phyloP scores from a whole-genome alignment of 2,329 filamentous ascomycete species.

The Didymosphaeria variabile region DNA sequence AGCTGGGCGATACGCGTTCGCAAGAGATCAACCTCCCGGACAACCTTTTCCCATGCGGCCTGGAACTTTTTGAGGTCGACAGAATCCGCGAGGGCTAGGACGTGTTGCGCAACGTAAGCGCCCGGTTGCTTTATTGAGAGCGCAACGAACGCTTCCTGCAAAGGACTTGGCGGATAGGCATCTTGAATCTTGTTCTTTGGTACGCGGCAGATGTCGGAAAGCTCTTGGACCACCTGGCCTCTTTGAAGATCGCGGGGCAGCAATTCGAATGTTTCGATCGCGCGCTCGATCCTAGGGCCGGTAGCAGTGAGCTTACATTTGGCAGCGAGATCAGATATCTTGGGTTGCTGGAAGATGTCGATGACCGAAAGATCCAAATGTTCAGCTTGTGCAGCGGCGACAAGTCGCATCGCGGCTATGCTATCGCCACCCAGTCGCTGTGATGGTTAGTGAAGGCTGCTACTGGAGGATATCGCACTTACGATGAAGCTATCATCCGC shows the following conservation, averaged over 20 bases:
- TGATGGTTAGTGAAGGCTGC: slow-evolving; percentile 34
- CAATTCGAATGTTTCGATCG: slow-evolving; percentile 34
- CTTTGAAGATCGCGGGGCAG: slow-evolving; percentile 20
- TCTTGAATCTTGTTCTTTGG: slow-evolving; percentile 45
- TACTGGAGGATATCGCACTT: slow-evolving; percentile 14
- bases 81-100: slow-evolving; percentile 50
- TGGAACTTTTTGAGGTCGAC: slow-evolving; percentile 56
- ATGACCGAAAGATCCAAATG: slow-evolving; percentile 40
- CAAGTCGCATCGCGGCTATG: slow-evolving; percentile 43
- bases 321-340: slow-evolving; percentile 40
- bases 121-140: slow-evolving; percentile 58
- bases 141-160: slow-evolving; percentile 58
- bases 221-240: slow-evolving; percentile 29
- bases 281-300: slow-evolving; percentile 16
- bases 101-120: slow-evolving; percentile 59
- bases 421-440: slow-evolving; percentile 46
- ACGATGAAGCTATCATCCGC: slow-evolving; percentile 47
- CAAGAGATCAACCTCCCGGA: slow-evolving; percentile 58
- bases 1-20: slow-evolving; percentile 54
- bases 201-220: slow-evolving; percentile 34
- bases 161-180: slow-evolving; percentile 52
- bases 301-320: slow-evolving; percentile 24
- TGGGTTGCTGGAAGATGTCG: slow-evolving; percentile 44
- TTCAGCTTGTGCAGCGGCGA: slow-evolving; percentile 38
- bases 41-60: slow-evolving; percentile 56